Percentiles rank a stretch among this genome's conserved stretches.
These are phyloP conservation scores for Chrysophaeum taylorii DNA, from an alignment of 352 stramenopile genomes.

Conservation along the genomic window DNA sequence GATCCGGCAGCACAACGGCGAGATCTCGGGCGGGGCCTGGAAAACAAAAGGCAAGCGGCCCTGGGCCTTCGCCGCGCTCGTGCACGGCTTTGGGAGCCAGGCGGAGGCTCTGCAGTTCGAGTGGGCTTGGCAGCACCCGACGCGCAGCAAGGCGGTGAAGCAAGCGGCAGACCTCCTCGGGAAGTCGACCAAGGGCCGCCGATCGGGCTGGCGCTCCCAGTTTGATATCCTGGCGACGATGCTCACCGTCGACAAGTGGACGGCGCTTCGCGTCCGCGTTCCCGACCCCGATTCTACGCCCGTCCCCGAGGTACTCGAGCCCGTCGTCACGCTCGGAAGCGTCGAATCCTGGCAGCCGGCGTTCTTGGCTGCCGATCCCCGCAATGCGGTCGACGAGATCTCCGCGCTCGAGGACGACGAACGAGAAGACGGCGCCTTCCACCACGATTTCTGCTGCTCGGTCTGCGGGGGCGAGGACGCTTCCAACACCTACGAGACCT, in stretches of 20 bases:
- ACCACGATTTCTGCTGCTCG: too few species aligned
- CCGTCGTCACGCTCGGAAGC: too few species aligned
- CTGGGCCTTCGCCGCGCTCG: constrained; percentile 21
- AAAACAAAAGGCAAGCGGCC: constrained; percentile 14
- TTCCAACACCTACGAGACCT: too few species aligned
- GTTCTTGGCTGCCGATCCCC: too few species aligned
- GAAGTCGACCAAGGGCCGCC: too few species aligned
- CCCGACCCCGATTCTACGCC: not conserved
- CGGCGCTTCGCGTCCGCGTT: not conserved
- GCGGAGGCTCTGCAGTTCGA: constrained; percentile 25
- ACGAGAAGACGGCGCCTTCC: too few species aligned
- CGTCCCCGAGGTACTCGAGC: too few species aligned
- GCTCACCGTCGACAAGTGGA: not conserved
- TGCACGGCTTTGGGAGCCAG: constrained; percentile 18
- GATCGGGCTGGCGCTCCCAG: not conserved
- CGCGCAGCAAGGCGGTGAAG: not conserved
- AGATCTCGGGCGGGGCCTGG: constrained; percentile 16
- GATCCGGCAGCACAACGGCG: constrained; percentile 27
- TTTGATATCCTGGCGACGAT: not conserved
- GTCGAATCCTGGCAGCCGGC: too few species aligned
- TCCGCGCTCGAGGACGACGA: too few species aligned
- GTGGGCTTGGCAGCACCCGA: constrained; percentile 25
- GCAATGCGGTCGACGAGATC: too few species aligned
- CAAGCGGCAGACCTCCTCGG: not conserved
- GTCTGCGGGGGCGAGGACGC: too few species aligned